phyloP scores from a whole-genome alignment of 2,329 filamentous ascomycete genomes.

The Colletotrichum sojae region DNA sequence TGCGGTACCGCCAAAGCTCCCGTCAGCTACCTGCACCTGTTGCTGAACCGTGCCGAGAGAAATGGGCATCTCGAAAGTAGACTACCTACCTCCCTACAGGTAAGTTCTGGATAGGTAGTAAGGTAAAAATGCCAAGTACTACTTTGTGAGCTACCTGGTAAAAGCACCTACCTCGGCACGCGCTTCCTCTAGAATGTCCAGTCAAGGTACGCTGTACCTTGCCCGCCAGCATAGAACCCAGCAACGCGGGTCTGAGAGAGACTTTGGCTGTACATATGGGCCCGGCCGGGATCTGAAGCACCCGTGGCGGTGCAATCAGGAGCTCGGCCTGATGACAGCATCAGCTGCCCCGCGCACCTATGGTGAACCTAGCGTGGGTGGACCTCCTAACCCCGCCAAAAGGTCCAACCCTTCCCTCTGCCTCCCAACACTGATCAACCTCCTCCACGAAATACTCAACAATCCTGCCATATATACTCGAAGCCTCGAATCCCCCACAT shows the following conservation, averaged over 20 bases:
- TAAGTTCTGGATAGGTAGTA: background rate
- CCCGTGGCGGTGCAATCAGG: slow-evolving; percentile 36
- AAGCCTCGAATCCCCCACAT: slow-evolving; percentile 9
- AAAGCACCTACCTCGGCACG: too few relatives aligned
- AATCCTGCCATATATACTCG: slow-evolving; percentile 22
- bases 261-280: background rate
- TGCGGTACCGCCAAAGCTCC: slow-evolving; percentile 10
- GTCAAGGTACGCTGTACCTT: too few relatives aligned
- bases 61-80: background rate
- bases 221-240: too few relatives aligned
- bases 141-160: too few relatives aligned
- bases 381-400: slow-evolving; percentile 39
- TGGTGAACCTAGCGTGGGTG: slow-evolving; percentile 33
- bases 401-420: slow-evolving; percentile 34
- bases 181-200: too few relatives aligned
- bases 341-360: slow-evolving; percentile 41
- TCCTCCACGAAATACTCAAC: slow-evolving; percentile 36
- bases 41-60: slow-evolving; percentile 18
- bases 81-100: background rate
- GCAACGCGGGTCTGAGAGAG: too few relatives aligned
- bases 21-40: background rate
- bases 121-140: too few relatives aligned
- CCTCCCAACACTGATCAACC: slow-evolving; percentile 33
- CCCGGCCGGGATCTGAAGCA: background rate
- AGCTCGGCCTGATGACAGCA: slow-evolving; percentile 34